These are phyloP conservation scores for Cyberlindnera maclurae DNA, from an alignment of 805 yeast genomes.

Conservation along the genomic window DNA sequence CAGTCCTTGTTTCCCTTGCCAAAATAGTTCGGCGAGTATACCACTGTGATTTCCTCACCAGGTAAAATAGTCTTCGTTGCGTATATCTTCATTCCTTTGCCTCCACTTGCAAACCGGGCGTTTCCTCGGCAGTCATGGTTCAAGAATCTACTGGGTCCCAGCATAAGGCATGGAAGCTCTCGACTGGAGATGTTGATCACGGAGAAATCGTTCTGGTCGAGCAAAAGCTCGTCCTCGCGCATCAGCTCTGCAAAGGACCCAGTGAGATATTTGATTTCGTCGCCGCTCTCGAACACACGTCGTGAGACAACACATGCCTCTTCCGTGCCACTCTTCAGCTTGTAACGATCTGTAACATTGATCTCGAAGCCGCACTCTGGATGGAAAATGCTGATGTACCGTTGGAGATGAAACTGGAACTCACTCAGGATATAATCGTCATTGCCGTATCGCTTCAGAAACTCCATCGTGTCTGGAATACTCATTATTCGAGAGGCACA, in stretches of 20 bases:
- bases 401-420: slow-evolving; percentile 29
- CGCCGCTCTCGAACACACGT: slow-evolving; percentile 22
- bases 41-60: slow-evolving; percentile 43
- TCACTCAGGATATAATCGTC: slow-evolving; percentile 19
- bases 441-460: slow-evolving; percentile 20
- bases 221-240: slow-evolving; percentile 26
- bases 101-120: slow-evolving; percentile 27
- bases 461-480: slow-evolving; percentile 21
- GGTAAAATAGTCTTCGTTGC: slow-evolving; percentile 28
- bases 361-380: slow-evolving; percentile 35
- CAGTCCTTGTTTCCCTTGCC: slow-evolving; percentile 37
- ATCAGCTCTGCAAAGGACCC: slow-evolving; percentile 32
- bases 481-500: slow-evolving; percentile 24
- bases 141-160: slow-evolving; percentile 42
- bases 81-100: slow-evolving; percentile 26
- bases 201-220: slow-evolving; percentile 35
- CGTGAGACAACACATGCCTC: slow-evolving; percentile 35
- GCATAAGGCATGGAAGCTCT: slow-evolving; percentile 32
- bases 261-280: slow-evolving; percentile 27
- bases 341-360: slow-evolving; percentile 36
- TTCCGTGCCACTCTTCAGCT: slow-evolving; percentile 7
- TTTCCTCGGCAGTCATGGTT: slow-evolving; percentile 43
- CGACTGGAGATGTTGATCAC: slow-evolving; percentile 30
- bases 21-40: slow-evolving; percentile 35
- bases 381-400: slow-evolving; percentile 30